A percentile compares a stretch with the other conserved stretches of the same genome.
phyloP scores from a whole-genome alignment of 306 rosid genomes.

The Leucaena leucocephala region DNA sequence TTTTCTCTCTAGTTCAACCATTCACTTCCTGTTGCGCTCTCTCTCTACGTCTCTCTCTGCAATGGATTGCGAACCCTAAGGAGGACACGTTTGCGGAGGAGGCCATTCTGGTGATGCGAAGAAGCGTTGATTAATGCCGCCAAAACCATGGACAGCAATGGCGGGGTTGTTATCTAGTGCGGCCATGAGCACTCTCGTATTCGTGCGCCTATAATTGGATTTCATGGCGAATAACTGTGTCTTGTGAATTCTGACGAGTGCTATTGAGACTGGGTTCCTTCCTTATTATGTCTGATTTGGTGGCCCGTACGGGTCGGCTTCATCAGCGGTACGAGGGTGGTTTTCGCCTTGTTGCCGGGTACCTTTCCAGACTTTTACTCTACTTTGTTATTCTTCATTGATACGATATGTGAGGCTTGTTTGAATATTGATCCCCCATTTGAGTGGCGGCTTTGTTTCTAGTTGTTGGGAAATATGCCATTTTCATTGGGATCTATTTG shows the following conservation, averaged over 20 bases:
- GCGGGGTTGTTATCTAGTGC: slow-evolving; percentile 36
- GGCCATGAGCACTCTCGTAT: slow-evolving; percentile 35
- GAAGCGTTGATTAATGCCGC: slow-evolving; percentile 16
- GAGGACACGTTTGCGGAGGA: neutral
- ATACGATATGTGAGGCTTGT: neutral
- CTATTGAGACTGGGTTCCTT: slow-evolving; percentile 3
- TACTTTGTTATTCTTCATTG: neutral
- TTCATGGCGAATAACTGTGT: slow-evolving; percentile 22
- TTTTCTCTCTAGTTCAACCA: no score
- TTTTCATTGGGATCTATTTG: slow-evolving; percentile 21
- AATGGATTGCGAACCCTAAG: slow-evolving; percentile 36
- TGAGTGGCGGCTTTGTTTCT: neutral
- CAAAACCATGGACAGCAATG: slow-evolving; percentile 27
- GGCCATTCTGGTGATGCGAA: slow-evolving; percentile 33
- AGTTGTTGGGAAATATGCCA: slow-evolving; percentile 23
- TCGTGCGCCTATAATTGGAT: slow-evolving; percentile 20
- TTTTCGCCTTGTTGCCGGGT: slow-evolving; percentile 88
- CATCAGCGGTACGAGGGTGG: slow-evolving; percentile 83
- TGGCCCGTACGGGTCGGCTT: slow-evolving; percentile 91
- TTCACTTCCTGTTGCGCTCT: neutral
- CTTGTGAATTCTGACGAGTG: slow-evolving; percentile 8
- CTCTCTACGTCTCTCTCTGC: slow-evolving; percentile 2
- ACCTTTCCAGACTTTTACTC: slow-evolving; percentile 12
- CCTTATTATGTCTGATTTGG: slow-evolving; percentile 70
- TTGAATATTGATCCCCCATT: neutral